Evolutionary conservation across 768 basidiomycete genomes (phyloP).

Genomic region (Brasilioporus rufonigricans): DNA sequence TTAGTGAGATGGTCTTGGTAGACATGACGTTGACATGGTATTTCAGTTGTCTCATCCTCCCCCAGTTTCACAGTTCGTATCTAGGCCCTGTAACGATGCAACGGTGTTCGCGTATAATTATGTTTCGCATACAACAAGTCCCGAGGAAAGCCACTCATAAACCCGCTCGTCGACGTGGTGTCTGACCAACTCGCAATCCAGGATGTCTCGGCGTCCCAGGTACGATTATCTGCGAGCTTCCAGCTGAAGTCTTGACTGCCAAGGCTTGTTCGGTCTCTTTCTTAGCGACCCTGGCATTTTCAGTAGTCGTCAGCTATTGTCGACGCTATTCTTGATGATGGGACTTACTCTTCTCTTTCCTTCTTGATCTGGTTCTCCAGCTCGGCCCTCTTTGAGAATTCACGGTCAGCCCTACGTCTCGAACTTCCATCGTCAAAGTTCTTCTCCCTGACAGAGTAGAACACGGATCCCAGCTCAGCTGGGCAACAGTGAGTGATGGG

Average conservation of each 20-base stretch:
- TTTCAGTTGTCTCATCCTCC: neutral
- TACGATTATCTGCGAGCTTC: constrained; percentile 66
- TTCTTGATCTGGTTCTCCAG: constrained; percentile 89
- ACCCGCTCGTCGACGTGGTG: constrained; percentile 70
- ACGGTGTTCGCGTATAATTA: neutral
- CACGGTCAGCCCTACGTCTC: constrained; percentile 74
- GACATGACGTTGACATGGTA: constrained; percentile 8
- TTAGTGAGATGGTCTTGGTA: neutral
- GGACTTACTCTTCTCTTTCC: constrained; percentile 63
- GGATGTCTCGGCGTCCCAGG: constrained; percentile 79
- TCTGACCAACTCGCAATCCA: constrained; percentile 67
- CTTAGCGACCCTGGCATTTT: constrained; percentile 50
- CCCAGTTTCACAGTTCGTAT: neutral
- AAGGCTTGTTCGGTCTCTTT: constrained; percentile 60
- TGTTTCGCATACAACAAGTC: constrained; percentile 2
- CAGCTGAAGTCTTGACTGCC: constrained; percentile 50
- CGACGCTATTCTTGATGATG: constrained; percentile 1
- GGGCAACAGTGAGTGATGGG: constrained; percentile 8
- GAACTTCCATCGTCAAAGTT: constrained; percentile 90
- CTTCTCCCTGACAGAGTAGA: constrained; percentile 97
- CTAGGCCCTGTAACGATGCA: constrained; percentile 5
- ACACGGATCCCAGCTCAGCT: constrained; percentile 95
- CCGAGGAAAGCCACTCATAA: constrained; percentile 40
- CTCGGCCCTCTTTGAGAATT: constrained; percentile 90
- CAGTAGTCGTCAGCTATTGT: constrained; percentile 5